Evolutionary conservation across 192 early-diverging fungal species (phyloP).

Genomic region (Podila epicladia): DNA sequence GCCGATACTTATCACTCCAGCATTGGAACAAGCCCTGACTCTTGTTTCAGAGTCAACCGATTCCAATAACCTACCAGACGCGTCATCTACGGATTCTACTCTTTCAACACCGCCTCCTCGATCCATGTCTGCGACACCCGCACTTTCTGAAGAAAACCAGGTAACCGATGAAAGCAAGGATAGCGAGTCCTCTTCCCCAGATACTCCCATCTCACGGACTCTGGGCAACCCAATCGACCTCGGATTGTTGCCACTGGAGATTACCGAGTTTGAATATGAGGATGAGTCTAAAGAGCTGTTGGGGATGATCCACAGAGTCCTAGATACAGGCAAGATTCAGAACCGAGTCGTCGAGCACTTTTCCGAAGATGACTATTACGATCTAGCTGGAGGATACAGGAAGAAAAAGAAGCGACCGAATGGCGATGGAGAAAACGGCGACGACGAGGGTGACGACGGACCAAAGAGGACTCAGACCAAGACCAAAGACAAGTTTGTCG

Average conservation of each 20-base stretch:
- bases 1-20: no score
- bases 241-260: conserved; percentile 13
- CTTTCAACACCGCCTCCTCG: conserved; percentile 1
- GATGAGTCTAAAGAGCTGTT: conserved; percentile 30
- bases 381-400: conserved; percentile 12
- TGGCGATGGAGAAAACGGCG: not conserved
- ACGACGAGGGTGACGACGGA: conserved; percentile 10
- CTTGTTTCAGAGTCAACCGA: no score
- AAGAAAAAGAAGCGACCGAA: conserved; percentile 49
- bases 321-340: conserved; percentile 26
- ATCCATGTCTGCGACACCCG: not conserved
- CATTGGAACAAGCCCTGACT: no score
- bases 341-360: conserved; percentile 19
- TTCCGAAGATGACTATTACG: conserved; percentile 1
- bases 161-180: not conserved
- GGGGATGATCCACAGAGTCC: conserved; percentile 21
- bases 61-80: not conserved
- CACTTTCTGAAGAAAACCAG: not conserved
- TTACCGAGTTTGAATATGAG: conserved; percentile 12
- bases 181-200: not conserved
- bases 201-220: not conserved
- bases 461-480: conserved; percentile 15
- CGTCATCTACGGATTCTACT: not conserved
- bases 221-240: conserved; percentile 37
- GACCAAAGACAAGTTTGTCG: conserved; percentile 30